phyloP scores from a whole-genome alignment of 1,284 basidiomycete species.

The Apiotrichum gracile region DNA sequence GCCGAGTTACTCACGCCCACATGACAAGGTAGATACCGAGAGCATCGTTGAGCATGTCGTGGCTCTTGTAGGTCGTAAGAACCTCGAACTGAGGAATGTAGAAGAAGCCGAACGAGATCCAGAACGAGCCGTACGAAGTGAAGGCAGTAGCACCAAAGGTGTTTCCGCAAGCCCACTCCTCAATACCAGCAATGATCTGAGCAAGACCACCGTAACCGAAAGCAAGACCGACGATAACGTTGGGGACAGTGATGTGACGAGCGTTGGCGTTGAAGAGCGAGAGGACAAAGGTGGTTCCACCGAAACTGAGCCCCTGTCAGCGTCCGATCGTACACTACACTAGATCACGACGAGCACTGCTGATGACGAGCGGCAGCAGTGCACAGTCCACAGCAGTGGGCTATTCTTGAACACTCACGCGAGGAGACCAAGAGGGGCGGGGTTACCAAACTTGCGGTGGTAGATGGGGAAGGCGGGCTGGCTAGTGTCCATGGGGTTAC shows the following conservation, averaged over 20 bases:
- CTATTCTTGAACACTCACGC: slow-evolving; percentile 16
- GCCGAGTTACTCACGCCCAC: slow-evolving; percentile 32
- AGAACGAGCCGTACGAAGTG: slow-evolving; percentile 68
- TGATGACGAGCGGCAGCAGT: background rate
- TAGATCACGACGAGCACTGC: no score
- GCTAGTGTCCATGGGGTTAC: slow-evolving; percentile 19
- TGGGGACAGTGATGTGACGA: slow-evolving; percentile 52
- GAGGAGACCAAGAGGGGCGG: slow-evolving; percentile 52
- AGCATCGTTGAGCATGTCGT: slow-evolving; percentile 45
- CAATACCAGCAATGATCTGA: slow-evolving; percentile 56
- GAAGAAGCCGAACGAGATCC: slow-evolving; percentile 46
- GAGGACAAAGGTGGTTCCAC: slow-evolving; percentile 54
- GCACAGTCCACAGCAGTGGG: no score
- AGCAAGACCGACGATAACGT: slow-evolving; percentile 79
- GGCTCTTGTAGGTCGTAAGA: slow-evolving; percentile 31
- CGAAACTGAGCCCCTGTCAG: slow-evolving; percentile 39
- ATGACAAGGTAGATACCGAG: slow-evolving; percentile 49
- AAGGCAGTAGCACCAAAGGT: slow-evolving; percentile 63
- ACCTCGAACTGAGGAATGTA: slow-evolving; percentile 52
- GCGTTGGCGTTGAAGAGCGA: slow-evolving; percentile 48
- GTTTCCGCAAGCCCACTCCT: slow-evolving; percentile 65
- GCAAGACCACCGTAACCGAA: slow-evolving; percentile 74
- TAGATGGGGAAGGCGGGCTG: slow-evolving; percentile 42
- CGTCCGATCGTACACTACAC: no score
- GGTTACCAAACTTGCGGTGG: slow-evolving; percentile 52